phyloP scores from a whole-genome alignment of 2,329 filamentous ascomycete genomes.

The Sporothrix phasma region DNA sequence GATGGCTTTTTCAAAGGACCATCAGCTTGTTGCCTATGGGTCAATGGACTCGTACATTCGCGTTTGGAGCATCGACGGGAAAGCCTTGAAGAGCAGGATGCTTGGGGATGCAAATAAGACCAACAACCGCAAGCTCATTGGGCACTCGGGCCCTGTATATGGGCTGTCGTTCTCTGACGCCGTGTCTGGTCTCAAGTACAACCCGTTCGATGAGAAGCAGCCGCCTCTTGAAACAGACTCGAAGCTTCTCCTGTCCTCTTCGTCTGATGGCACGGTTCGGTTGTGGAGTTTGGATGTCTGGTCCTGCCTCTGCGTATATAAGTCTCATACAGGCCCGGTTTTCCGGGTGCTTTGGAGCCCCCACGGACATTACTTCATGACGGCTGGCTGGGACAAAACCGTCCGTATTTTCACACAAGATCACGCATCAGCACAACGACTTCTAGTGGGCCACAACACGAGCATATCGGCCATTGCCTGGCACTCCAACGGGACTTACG shows the following conservation, averaged over 20 bases:
- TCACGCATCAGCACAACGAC: constrained; percentile 76
- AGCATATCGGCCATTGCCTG: constrained; percentile 86
- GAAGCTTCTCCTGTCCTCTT: constrained; percentile 76
- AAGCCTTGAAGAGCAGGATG: constrained; percentile 60
- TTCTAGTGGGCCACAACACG: constrained; percentile 87
- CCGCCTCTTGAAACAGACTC: constrained; percentile 43
- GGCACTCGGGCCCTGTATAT: constrained; percentile 84
- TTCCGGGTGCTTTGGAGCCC: constrained; percentile 86
- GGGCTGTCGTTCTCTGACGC: constrained; percentile 74
- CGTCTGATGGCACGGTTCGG: constrained; percentile 77
- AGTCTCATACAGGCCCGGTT: constrained; percentile 81
- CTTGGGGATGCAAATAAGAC: constrained; percentile 49
- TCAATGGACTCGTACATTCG: constrained; percentile 93
- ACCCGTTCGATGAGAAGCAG: constrained; percentile 41
- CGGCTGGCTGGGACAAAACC: constrained; percentile 79
- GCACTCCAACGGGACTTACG: constrained; percentile 87
- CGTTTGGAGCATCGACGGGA: constrained; percentile 84
- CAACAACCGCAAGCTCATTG: constrained; percentile 64
- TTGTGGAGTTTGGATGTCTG: constrained; percentile 90
- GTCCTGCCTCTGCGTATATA: constrained; percentile 89
- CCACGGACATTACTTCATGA: constrained; percentile 90
- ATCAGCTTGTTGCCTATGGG: constrained; percentile 74
- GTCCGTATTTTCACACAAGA: constrained; percentile 88
- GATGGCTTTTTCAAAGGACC: constrained; percentile 90
- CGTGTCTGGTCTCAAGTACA: constrained; percentile 45